A percentile compares a stretch with the other conserved stretches of the same genome.
Conservation (phyloP, 495 filamentous ascomycete species). For the Neurospora pannonica region DNA sequence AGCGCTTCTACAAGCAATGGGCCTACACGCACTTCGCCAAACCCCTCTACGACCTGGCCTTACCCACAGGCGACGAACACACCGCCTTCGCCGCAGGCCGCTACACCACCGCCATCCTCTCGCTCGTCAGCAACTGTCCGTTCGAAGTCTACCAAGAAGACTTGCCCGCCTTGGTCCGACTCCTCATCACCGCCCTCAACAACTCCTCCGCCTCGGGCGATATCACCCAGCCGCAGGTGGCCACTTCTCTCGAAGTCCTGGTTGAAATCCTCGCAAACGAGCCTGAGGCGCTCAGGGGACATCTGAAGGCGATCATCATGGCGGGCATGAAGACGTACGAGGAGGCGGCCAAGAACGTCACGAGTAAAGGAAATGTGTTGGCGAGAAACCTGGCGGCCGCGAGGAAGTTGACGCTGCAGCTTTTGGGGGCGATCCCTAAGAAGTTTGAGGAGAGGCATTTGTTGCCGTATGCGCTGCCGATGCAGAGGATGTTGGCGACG, state of each 20-base stretch:
- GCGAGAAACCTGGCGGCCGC: constrained; percentile 6
- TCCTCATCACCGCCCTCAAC: constrained; percentile 29
- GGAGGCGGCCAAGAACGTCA: constrained; percentile 9
- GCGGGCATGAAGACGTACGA: constrained; percentile 22
- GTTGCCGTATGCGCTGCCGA: constrained; percentile 20
- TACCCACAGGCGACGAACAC: constrained; percentile 8
- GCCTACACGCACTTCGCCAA: constrained; percentile 19
- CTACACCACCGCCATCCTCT: constrained; percentile 24
- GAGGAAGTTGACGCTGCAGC: constrained; percentile 28
- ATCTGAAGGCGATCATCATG: constrained; percentile 27
- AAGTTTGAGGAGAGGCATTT: constrained; percentile 33
- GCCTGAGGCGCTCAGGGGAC: constrained; percentile 23
- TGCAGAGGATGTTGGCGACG: constrained; percentile 30
- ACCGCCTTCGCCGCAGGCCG: constrained; percentile 7
- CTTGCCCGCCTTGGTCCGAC: constrained; percentile 21
- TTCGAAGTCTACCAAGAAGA: constrained; percentile 35
- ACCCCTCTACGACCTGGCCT: constrained; percentile 17
- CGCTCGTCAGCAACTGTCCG: constrained; percentile 30
- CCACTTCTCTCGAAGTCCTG: constrained; percentile 29
- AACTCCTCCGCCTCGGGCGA: constrained; percentile 4
- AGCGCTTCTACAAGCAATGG: constrained; percentile 27
- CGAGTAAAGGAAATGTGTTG: not conserved
- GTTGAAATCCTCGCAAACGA: constrained; percentile 28
- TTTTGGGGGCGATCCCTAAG: constrained; percentile 27
- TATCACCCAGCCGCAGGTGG: constrained; percentile 10